phyloP scores from a whole-genome alignment of 768 basidiomycete genomes.

The Scleroderma bovista region DNA sequence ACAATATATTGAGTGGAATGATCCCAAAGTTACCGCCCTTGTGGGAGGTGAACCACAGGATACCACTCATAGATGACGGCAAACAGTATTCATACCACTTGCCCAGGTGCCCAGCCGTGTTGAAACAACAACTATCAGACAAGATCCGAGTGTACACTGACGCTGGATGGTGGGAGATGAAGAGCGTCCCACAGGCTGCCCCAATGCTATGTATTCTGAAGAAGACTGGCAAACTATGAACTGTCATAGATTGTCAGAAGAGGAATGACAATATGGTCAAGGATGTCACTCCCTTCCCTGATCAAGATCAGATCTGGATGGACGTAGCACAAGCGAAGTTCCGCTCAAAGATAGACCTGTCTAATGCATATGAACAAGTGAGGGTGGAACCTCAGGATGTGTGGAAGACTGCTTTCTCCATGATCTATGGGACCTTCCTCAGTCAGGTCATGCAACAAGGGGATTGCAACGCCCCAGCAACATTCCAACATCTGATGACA shows the following conservation, averaged over 20 bases:
- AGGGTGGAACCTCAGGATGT: slow-evolving; percentile 27
- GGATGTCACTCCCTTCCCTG: slow-evolving; percentile 7
- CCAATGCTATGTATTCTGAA: slow-evolving; percentile 27
- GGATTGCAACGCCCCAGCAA: too few species aligned
- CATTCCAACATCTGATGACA: slow-evolving; percentile 5
- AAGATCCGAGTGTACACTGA: slow-evolving; percentile 15
- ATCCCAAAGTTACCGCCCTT: neutral
- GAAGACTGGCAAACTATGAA: slow-evolving; percentile 30
- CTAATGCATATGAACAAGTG: slow-evolving; percentile 41
- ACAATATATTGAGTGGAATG: neutral
- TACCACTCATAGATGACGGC: slow-evolving; percentile 11
- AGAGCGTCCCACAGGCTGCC: neutral
- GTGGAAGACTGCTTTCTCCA: slow-evolving; percentile 19
- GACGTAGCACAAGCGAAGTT: slow-evolving; percentile 29
- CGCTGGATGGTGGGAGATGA: slow-evolving; percentile 31
- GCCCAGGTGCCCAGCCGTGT: neutral
- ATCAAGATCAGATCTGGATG: slow-evolving; percentile 25
- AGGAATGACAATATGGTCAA: slow-evolving; percentile 38
- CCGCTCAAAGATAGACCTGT: slow-evolving; percentile 37
- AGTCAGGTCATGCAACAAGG: slow-evolving; percentile 18
- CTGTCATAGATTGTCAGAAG: slow-evolving; percentile 30
- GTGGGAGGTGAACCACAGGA: neutral
- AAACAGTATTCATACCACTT: neutral
- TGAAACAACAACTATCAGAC: neutral
- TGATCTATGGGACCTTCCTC: slow-evolving; percentile 22